These are phyloP conservation scores for Colletotrichum eleusines DNA, from an alignment of 2,329 filamentous ascomycete genomes.

Conservation along the genomic window DNA sequence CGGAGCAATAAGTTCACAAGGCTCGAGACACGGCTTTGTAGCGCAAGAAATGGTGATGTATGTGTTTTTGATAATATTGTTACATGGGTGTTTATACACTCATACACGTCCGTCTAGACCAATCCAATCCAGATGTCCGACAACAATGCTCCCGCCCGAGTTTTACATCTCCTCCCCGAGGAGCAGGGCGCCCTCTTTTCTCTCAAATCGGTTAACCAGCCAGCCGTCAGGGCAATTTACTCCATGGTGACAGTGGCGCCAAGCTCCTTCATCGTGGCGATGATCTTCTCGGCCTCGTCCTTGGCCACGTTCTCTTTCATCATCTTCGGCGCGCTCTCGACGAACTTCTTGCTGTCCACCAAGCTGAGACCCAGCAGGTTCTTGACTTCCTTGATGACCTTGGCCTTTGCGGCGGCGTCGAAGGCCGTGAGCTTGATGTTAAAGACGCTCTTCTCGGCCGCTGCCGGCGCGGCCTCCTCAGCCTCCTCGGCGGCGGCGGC, in stretches of 20 bases:
- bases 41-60: constrained; percentile 38
- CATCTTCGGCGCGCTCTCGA: constrained; percentile 96
- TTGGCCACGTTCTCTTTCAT: constrained; percentile 99
- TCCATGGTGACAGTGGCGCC: constrained; percentile 93
- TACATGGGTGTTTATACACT: constrained; percentile 51
- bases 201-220: constrained; percentile 14
- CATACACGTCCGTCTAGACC: constrained; percentile 42
- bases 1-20: background rate
- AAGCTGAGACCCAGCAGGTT: constrained; percentile 91
- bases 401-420: constrained; percentile 90
- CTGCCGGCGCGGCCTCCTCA: constrained; percentile 87
- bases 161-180: constrained; percentile 17
- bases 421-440: constrained; percentile 94
- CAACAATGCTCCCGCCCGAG: constrained; percentile 29
- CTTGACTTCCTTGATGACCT: constrained; percentile 99
- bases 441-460: constrained; percentile 97
- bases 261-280: constrained; percentile 92
- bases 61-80: constrained; percentile 46
- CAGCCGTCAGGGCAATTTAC: constrained; percentile 60
- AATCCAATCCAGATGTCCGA: constrained; percentile 38
- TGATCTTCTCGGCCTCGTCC: constrained; percentile 99
- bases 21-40: background rate
- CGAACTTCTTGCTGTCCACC: constrained; percentile 99
- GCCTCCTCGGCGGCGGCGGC: constrained; percentile 81
- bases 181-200: constrained; percentile 20